Evolutionary conservation across 2,329 filamentous ascomycete genomes (phyloP).

Genomic region (Penicillium sclerotigenum): DNA sequence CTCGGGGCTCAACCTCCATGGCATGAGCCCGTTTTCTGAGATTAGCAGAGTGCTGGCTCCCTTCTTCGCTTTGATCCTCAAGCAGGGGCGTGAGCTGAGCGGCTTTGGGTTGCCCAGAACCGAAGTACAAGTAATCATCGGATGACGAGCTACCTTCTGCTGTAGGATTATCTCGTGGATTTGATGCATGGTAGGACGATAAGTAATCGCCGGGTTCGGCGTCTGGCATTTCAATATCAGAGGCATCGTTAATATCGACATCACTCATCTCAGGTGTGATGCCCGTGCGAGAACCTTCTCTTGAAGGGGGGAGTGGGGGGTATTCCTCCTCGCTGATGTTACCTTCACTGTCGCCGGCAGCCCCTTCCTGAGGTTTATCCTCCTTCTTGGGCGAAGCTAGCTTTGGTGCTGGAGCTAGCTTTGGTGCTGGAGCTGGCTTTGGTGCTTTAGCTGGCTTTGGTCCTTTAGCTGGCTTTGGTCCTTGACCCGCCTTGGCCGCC

Average conservation of each 20-base stretch:
- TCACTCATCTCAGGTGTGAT: not conserved
- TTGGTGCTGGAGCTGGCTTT: not conserved
- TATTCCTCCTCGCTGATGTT: not conserved
- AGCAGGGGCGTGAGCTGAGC: too few relatives aligned
- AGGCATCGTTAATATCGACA: not conserved
- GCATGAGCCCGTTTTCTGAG: not conserved
- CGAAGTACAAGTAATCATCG: not conserved
- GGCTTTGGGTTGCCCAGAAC: not conserved
- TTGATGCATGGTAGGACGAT: too few relatives aligned
- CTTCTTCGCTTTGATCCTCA: not conserved
- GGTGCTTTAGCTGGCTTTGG: not conserved
- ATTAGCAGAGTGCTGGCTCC: not conserved
- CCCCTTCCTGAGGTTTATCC: too few relatives aligned
- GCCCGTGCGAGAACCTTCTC: not conserved
- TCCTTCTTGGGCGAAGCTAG: not conserved
- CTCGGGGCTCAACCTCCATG: not conserved
- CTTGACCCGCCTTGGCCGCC: too few relatives aligned
- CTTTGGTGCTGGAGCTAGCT: not conserved
- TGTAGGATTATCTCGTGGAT: not conserved
- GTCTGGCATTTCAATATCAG: not conserved
- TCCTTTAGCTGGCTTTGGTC: not conserved
- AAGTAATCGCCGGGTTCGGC: not conserved
- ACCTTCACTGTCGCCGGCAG: not conserved
- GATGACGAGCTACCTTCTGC: not conserved
- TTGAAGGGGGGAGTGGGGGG: not conserved